Base-by-base conservation (phyloP, 1,284 basidiomycete species). In the Trichosporon faecale region DNA sequence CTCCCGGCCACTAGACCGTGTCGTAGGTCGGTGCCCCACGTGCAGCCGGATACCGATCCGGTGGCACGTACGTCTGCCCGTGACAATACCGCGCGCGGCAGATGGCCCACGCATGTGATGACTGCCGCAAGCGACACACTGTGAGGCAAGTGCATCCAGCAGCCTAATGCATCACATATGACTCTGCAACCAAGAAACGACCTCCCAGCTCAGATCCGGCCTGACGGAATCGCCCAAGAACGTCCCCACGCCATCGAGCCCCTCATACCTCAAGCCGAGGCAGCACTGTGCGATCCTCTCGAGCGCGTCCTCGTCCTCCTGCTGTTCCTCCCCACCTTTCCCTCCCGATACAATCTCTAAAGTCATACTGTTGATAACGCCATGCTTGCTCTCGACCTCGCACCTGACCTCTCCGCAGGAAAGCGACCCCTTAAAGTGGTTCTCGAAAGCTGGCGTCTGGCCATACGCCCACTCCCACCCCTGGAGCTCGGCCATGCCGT, bases 401-500 rank as follows among this genome's bases (percentile, higher is more conserved):
- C 82, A 78, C 1, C 75, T 76, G 1, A 81, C 31, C 21, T 64
- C 72, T 65, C 76, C 80, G 65, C 78, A 76, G 1, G 77, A 75
- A 3, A 83, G 66, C 14, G 74, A 72, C 2, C 74, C 77, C 23
- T 75, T 66, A 4, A 85, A 65, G 9, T 68, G 64, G 71, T 86
- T 84, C 0, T 81, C 91, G 80, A 99, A 98, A 79, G 96, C 92
- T 66, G 96, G 96, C 0, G 95, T 97, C 79, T 97, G 93, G 0
- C 95, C 96, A 78, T 89, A 98, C 33, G 89, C 86, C 95, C 95
- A 99, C 27, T 92, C 88, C 97, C 96, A 98, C 49, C 87, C 90
- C 91, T 95, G 78, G 57, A 74, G 84, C 78, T 95, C 93, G 0
- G 85, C 83, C 78, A 92, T 90, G 9, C 91, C 91, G 29, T 86